Base-by-base conservation (phyloP, 2,329 filamentous ascomycete species). In the Pyricularia pennisetigena region DNA sequence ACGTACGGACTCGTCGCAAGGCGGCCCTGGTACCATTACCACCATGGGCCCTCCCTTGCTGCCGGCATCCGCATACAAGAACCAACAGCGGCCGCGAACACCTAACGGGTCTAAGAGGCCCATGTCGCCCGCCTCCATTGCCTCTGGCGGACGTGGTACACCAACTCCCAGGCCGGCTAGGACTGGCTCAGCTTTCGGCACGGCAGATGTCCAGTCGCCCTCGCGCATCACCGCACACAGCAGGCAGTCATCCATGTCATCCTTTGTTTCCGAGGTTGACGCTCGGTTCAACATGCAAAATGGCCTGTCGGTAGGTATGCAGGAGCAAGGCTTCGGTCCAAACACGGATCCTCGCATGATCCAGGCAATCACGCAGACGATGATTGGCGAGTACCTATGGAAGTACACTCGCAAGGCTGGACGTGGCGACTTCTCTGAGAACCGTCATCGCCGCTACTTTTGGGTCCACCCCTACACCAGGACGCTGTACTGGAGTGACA, bases 331-430 rank as follows among this genome's bases (percentile, higher is more conserved):
- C 16, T 85, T 95, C 70, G 86, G 88, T 10, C 82, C 88, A 24
- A 86, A 86, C 71, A 97, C 93, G 5, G 95, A 99, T 79, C 94
- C 94, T 71, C 91, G 94, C 73, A 97, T 99, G 93, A 98, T 99
- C 73, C 93, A 97, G 80, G 95, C 95, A 65, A 97, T 99, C 72
- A 99, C 95, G 2, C 94, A 99, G 79, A 98, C 95, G 23, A 99
- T 99, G 95, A 98, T 99, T 75, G 95, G 95, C 68, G 95, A 99
- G 78, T 98, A 94, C 78, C 83, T 99, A 59, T 99, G 95, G 95
- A 99, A 99, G 78, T 99, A 99, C 79, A 99, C 95, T 0, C 90
- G 95, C 74, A 97, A 95, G 81, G 85, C 94, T 69, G 94, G 93
- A n/a, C 90, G 94, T 28, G 91, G 89, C 68, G 91, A 93, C 71